phyloP scores from a whole-genome alignment of 2,329 filamentous ascomycete genomes.

The Rasamsonia emersonii region DNA sequence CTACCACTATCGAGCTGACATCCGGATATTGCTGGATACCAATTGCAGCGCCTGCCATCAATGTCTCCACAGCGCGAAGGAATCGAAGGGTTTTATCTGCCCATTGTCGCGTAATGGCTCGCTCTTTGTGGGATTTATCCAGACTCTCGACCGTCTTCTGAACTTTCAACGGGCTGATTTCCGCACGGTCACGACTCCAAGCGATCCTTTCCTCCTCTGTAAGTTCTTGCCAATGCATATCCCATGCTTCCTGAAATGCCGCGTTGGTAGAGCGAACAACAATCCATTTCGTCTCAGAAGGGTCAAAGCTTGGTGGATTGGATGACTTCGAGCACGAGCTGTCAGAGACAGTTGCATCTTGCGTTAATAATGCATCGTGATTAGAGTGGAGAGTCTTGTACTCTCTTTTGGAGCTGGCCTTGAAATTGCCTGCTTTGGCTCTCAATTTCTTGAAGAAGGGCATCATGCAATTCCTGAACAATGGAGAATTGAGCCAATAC shows the following conservation, averaged over 20 bases:
- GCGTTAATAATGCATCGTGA: no score
- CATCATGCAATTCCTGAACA: no score
- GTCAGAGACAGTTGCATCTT: no score
- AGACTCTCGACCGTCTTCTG: slow-evolving; percentile 4
- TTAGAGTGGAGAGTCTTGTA: no score
- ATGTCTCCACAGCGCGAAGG: slow-evolving; percentile 5
- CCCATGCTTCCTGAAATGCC: slow-evolving; percentile 10
- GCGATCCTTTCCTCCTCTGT: slow-evolving; percentile 3
- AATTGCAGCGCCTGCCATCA: slow-evolving; percentile 6
- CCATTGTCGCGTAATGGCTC: slow-evolving; percentile 1
- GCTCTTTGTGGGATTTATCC: slow-evolving; percentile 4
- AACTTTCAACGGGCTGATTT: slow-evolving; percentile 1
- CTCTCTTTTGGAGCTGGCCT: no score
- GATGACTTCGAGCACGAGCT: no score
- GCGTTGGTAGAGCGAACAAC: slow-evolving; percentile 4
- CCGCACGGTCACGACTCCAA: slow-evolving; percentile 5
- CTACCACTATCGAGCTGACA: slow-evolving; percentile 6
- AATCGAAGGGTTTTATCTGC: slow-evolving; percentile 2
- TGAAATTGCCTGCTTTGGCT: no score
- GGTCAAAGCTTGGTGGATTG: not conserved
- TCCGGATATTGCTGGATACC: slow-evolving; percentile 6
- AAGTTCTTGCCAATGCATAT: slow-evolving; percentile 6
- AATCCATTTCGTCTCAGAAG: slow-evolving; percentile 1
- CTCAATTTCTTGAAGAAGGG: no score
- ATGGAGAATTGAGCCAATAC: no score